These are phyloP conservation scores for Brassica balearica DNA, from an alignment of 441 rosid species.

Conservation along the genomic window DNA sequence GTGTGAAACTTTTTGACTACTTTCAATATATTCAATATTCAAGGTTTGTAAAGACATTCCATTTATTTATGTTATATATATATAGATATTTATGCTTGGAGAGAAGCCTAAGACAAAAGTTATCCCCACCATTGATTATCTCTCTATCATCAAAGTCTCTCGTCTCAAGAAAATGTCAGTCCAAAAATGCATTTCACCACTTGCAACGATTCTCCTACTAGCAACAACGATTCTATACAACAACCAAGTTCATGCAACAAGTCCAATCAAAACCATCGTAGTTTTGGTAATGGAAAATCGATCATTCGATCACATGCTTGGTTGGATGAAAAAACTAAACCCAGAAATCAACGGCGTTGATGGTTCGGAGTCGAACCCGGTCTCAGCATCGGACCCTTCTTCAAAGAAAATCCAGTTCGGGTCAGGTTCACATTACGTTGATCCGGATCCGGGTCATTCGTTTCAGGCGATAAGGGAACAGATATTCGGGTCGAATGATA, in stretches of 20 bases:
- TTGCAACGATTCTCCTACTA: constrained; percentile 29
- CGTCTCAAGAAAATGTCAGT: constrained; percentile 17
- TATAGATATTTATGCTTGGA: background rate
- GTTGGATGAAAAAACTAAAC: constrained; percentile 91
- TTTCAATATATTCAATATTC: background rate
- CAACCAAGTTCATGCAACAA: constrained; percentile 42
- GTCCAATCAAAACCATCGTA: constrained; percentile 73
- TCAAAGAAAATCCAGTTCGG: constrained; percentile 54
- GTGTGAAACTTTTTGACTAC: background rate
- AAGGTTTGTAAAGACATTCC: background rate
- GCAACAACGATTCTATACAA: constrained; percentile 18
- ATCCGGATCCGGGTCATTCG: constrained; percentile 97
- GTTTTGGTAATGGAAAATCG: constrained; percentile 91
- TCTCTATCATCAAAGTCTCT: constrained; percentile 23
- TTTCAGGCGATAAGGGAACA: constrained; percentile 92
- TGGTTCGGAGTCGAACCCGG: constrained; percentile 64
- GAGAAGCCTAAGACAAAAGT: background rate
- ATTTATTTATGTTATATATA: background rate
- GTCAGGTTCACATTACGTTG: constrained; percentile 65
- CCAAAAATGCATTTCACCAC: constrained; percentile 26
- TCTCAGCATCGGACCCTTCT: constrained; percentile 54
- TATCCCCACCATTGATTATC: constrained; percentile 8
- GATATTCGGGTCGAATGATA: constrained; percentile 75
- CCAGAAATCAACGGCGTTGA: constrained; percentile 84
- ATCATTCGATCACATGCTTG: constrained; percentile 94